These are phyloP conservation scores for Botrytis fragariae DNA, from an alignment of 2,329 filamentous ascomycete genomes.

Conservation along the genomic window DNA sequence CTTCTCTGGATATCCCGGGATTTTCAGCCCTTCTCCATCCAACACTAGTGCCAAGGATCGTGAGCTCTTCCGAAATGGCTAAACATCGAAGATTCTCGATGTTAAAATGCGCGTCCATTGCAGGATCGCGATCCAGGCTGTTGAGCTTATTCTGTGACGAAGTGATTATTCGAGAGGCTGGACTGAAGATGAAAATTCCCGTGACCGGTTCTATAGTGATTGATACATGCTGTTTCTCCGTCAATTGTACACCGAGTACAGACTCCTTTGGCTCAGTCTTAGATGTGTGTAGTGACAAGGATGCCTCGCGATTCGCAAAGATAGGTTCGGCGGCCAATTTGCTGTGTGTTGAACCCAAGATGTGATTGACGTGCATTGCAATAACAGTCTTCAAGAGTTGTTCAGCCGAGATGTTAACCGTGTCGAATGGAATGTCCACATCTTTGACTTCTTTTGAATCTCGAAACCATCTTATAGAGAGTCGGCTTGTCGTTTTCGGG, in stretches of 20 bases:
- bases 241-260: slow-evolving; percentile 66
- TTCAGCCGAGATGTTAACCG: slow-evolving; percentile 69
- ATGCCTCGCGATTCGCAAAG: slow-evolving; percentile 59
- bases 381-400: slow-evolving; percentile 70
- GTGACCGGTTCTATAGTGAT: slow-evolving; percentile 74
- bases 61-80: slow-evolving; percentile 61
- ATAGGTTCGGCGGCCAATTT: slow-evolving; percentile 59
- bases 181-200: slow-evolving; percentile 70
- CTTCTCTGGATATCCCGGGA: slow-evolving; percentile 49
- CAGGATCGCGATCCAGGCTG: slow-evolving; percentile 50
- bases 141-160: slow-evolving; percentile 66
- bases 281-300: slow-evolving; percentile 57
- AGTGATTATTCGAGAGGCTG: slow-evolving; percentile 55
- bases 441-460: slow-evolving; percentile 73
- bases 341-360: slow-evolving; percentile 64
- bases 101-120: slow-evolving; percentile 54
- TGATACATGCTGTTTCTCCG: slow-evolving; percentile 56
- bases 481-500: slow-evolving; percentile 49
- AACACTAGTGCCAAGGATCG: slow-evolving; percentile 56
- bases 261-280: slow-evolving; percentile 64
- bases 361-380: slow-evolving; percentile 69
- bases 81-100: slow-evolving; percentile 62
- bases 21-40: slow-evolving; percentile 56
- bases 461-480: slow-evolving; percentile 78
- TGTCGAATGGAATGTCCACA: slow-evolving; percentile 64